These are phyloP conservation scores for Cladophialophora exuberans DNA, from an alignment of 2,329 filamentous ascomycete genomes.

Conservation along the genomic window DNA sequence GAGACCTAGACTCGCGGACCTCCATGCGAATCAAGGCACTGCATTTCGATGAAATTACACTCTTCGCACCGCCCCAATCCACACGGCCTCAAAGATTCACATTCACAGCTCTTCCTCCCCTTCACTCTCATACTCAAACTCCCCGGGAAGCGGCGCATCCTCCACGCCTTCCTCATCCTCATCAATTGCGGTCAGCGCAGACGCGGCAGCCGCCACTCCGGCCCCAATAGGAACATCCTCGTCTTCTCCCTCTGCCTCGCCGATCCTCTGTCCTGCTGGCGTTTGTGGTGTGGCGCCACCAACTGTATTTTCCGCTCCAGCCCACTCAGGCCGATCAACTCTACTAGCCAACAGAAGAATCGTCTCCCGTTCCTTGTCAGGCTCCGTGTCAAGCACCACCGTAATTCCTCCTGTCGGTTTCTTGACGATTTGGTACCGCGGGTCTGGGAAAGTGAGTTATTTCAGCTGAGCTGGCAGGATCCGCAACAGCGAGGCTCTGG, in stretches of 20 bases:
- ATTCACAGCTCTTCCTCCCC: slow-evolving; percentile 14
- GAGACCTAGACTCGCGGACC: too few relatives aligned
- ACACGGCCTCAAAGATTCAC: too few relatives aligned
- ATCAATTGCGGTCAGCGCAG: slow-evolving; percentile 82
- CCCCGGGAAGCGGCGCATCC: slow-evolving; percentile 51
- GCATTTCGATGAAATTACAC: slow-evolving; percentile 6
- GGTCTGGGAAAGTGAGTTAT: slow-evolving; percentile 89
- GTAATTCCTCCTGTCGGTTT: slow-evolving; percentile 94
- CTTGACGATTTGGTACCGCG: slow-evolving; percentile 90
- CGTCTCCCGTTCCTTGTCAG: slow-evolving; percentile 75
- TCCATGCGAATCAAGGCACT: too few relatives aligned
- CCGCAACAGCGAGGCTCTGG: too few relatives aligned
- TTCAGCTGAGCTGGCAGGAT: slow-evolving; percentile 92
- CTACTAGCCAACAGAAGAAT: slow-evolving; percentile 95
- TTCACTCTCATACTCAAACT: slow-evolving; percentile 53
- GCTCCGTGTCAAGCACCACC: slow-evolving; percentile 82
- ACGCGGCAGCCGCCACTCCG: slow-evolving; percentile 73
- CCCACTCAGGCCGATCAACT: slow-evolving; percentile 39
- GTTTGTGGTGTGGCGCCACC: slow-evolving; percentile 34
- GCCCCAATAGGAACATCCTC: slow-evolving; percentile 37
- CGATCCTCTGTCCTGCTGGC: slow-evolving; percentile 35
- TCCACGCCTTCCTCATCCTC: slow-evolving; percentile 61
- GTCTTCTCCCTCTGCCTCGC: slow-evolving; percentile 37
- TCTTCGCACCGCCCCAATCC: not conserved
- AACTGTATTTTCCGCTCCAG: slow-evolving; percentile 31